Evolutionary conservation across 2,329 filamentous ascomycete species (phyloP).

Genomic region (Cadophora sp.): DNA sequence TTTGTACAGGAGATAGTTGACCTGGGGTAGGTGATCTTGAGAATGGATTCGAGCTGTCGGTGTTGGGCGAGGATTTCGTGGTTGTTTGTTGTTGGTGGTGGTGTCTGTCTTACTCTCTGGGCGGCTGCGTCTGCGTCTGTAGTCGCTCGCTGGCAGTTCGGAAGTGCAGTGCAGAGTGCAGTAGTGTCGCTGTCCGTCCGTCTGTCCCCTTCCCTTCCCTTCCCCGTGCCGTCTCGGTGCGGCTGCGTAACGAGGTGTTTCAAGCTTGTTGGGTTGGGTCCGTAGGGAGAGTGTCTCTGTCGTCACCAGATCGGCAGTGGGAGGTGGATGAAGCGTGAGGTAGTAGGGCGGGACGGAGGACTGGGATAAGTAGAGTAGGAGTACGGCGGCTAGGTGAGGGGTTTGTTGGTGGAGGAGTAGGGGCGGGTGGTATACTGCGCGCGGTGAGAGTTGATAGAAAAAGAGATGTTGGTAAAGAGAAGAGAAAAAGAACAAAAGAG

Average conservation of each 20-base stretch:
- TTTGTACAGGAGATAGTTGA: no score
- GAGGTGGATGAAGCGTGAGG: not conserved
- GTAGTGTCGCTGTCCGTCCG: no score
- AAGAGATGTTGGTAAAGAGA: not conserved
- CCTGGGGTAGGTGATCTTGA: no score
- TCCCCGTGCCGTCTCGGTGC: not conserved
- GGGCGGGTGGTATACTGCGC: not conserved
- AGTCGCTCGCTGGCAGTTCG: no score
- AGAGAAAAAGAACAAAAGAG: not conserved
- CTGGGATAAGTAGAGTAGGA: no score
- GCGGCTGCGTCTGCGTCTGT: no score
- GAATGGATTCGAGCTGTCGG: conserved; percentile 16
- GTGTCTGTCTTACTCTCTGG: no score
- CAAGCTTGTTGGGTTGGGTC: no score
- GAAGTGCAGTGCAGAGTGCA: no score
- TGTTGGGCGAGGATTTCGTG: conserved; percentile 21
- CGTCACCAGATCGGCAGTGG: conserved; percentile 30
- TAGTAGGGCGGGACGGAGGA: no score
- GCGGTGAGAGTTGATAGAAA: not conserved
- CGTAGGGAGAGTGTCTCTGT: conserved; percentile 12
- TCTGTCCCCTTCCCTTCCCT: no score
- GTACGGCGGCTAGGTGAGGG: conserved; percentile 20
- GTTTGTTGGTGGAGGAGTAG: conserved; percentile 17
- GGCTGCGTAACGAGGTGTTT: conserved; percentile 26
- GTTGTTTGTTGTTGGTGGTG: conserved; percentile 21